Evolutionary conservation across 2,329 filamentous ascomycete species (phyloP).

Genomic region (Bertia moriformis): DNA sequence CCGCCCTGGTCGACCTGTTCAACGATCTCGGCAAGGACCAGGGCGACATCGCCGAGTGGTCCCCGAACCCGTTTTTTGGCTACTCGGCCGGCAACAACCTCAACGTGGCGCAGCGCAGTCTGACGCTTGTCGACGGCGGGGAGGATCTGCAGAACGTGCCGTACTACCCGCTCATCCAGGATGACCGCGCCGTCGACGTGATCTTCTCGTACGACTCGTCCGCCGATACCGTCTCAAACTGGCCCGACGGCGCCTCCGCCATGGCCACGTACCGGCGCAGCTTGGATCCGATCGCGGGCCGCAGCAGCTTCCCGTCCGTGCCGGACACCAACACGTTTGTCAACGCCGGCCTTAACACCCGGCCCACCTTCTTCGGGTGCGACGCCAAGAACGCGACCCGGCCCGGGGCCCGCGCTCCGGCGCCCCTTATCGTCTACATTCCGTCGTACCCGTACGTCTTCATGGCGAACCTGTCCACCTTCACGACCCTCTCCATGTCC

Average conservation of each 20-base stretch:
- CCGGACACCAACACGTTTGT: constrained; percentile 40
- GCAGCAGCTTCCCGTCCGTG: constrained; percentile 41
- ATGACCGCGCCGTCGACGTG: constrained; percentile 38
- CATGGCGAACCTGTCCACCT: constrained; percentile 43
- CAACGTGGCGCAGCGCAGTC: constrained; percentile 16
- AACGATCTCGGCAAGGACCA: constrained; percentile 15
- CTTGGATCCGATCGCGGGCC: constrained; percentile 27
- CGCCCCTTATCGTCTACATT: constrained; percentile 31
- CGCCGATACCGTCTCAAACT: constrained; percentile 40
- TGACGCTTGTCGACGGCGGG: constrained; percentile 34
- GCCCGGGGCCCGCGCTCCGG: constrained; percentile 4
- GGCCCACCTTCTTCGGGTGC: constrained; percentile 52
- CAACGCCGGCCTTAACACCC: constrained; percentile 39
- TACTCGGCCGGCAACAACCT: constrained; percentile 28
- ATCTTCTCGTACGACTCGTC: constrained; percentile 52
- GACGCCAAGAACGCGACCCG: constrained; percentile 18
- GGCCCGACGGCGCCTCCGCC: constrained; percentile 46
- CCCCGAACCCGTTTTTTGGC: constrained; percentile 43
- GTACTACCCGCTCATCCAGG: constrained; percentile 33
- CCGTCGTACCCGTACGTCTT: constrained; percentile 45
- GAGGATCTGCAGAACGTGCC: constrained; percentile 33
- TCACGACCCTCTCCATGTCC: constrained; percentile 28
- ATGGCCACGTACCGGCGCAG: constrained; percentile 41
- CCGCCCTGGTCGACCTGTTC: constrained; percentile 12
- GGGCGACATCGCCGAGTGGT: constrained; percentile 34